phyloP scores from a whole-genome alignment of 164 flowering plant species.

The Santalum album region DNA sequence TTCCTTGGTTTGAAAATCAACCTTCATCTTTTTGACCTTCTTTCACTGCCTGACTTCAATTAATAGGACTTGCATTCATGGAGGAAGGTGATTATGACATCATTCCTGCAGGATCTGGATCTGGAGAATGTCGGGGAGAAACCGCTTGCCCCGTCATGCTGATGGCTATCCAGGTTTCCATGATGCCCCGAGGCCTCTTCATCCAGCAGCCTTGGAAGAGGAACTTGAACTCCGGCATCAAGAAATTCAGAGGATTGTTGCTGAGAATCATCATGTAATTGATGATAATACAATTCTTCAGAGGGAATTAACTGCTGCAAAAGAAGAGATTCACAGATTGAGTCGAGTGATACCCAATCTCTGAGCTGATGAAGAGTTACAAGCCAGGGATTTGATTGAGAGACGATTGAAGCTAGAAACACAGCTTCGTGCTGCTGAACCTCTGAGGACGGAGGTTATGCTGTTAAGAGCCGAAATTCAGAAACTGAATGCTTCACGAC shows the following conservation, averaged over 20 bases:
- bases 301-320: slow-evolving; percentile 41
- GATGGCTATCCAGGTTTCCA: slow-evolving; percentile 27
- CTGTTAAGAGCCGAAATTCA: slow-evolving; percentile 46
- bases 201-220: slow-evolving; percentile 52
- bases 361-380: slow-evolving; percentile 48
- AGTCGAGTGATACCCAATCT: slow-evolving; percentile 35
- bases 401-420: slow-evolving; percentile 58
- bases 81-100: slow-evolving; percentile 4
- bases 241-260: slow-evolving; percentile 43
- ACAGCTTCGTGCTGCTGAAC: slow-evolving; percentile 50
- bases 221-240: slow-evolving; percentile 47
- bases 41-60: not conserved
- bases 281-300: slow-evolving; percentile 49
- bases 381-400: slow-evolving; percentile 46
- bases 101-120: slow-evolving; percentile 21
- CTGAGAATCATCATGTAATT: slow-evolving; percentile 41
- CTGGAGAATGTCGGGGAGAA: slow-evolving; percentile 43
- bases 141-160: slow-evolving; percentile 37
- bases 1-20: not conserved
- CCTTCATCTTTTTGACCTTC: slow-evolving; percentile 1
- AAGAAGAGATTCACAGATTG: slow-evolving; percentile 50
- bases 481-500: slow-evolving; percentile 34
- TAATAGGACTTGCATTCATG: not conserved
- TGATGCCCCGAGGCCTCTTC: slow-evolving; percentile 36
- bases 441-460: slow-evolving; percentile 40